A percentile compares a stretch with the other conserved stretches of the same genome.
These are phyloP conservation scores for Hondaea fermentalgiana DNA, from an alignment of 108 stramenopile genomes.

Conservation along the genomic window DNA sequence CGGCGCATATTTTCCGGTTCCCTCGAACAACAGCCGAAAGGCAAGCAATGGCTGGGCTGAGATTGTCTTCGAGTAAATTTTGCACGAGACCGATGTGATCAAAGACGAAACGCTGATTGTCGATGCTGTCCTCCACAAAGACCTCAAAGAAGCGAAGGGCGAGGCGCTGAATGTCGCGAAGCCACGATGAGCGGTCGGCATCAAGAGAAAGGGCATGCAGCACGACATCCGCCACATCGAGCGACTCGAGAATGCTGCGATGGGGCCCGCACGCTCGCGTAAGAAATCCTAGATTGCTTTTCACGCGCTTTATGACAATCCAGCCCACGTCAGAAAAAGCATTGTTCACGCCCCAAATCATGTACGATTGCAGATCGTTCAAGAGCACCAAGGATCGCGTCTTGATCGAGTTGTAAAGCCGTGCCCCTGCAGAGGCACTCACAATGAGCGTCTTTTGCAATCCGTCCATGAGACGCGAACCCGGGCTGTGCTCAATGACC, in stretches of 20 bases:
- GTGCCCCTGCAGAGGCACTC: background rate
- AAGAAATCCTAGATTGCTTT: background rate
- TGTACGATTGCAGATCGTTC: background rate
- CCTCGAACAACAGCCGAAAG: background rate
- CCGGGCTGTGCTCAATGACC: background rate
- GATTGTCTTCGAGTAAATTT: background rate
- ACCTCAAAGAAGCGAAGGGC: background rate
- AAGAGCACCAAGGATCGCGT: background rate
- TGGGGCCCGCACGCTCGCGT: background rate
- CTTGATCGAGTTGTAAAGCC: background rate
- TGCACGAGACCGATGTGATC: background rate
- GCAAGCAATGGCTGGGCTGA: background rate
- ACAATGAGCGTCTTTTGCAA: background rate
- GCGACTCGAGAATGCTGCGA: background rate
- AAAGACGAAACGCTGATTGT: background rate
- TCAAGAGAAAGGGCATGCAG: background rate
- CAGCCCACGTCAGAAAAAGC: background rate
- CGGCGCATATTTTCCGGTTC: background rate
- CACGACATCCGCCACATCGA: background rate
- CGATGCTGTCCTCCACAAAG: background rate
- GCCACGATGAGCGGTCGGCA: background rate
- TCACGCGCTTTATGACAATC: background rate
- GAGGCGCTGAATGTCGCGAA: background rate
- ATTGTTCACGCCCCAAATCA: background rate
- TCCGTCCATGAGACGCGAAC: background rate